A percentile compares a stretch with the other conserved stretches of the same genome.
phyloP scores from a whole-genome alignment of 352 stramenopile species.

The Phytophthora tubulina region DNA sequence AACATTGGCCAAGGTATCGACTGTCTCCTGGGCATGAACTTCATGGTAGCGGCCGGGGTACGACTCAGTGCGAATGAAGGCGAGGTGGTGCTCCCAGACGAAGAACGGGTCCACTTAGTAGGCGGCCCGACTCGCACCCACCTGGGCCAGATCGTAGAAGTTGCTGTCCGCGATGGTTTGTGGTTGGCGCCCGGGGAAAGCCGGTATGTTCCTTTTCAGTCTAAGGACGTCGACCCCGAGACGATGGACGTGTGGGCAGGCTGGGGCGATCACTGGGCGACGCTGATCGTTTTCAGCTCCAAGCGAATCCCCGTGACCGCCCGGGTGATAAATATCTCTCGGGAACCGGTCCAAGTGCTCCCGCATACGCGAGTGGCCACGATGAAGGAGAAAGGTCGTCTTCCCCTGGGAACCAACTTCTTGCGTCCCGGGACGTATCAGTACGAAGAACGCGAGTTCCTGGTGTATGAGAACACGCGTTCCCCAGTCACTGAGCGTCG shows the following conservation, averaged over 20 bases:
- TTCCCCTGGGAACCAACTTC: constrained; percentile 8
- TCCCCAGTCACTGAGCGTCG: background rate
- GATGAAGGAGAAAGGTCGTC: background rate
- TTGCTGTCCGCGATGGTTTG: background rate
- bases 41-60: no score
- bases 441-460: background rate
- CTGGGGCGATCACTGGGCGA: background rate
- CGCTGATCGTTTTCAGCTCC: constrained; percentile 1
- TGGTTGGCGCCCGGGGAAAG: background rate
- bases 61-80: no score
- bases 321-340: constrained; percentile 4
- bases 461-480: background rate
- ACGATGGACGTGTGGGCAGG: background rate
- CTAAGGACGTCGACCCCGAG: background rate
- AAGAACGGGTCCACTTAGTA: background rate
- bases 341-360: background rate
- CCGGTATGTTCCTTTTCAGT: no score
- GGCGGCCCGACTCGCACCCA: background rate
- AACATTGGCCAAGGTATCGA: no score
- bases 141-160: background rate
- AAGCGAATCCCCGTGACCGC: background rate
- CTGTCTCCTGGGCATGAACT: no score
- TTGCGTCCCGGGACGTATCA: background rate
- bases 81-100: no score
- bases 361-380: background rate